A percentile compares a stretch with the other conserved stretches of the same genome.
Conservation (phyloP, 768 basidiomycete species). For the Punctularia strigosozonata region DNA sequence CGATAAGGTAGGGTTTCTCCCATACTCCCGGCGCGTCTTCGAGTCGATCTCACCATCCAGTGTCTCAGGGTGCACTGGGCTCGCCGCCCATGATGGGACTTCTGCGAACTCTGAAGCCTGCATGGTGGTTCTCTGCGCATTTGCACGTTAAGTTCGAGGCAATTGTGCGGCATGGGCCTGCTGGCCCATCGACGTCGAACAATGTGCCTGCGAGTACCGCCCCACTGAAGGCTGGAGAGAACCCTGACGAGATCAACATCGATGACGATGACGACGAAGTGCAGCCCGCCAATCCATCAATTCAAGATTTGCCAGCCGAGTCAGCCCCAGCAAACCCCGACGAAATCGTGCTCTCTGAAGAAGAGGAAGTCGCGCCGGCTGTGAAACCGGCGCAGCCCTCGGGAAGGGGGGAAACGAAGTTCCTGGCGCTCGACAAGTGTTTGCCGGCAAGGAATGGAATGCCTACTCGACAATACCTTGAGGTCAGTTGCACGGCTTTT, state of each 20-base stretch:
- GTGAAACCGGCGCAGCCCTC: slow-evolving; percentile 10
- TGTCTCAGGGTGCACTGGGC: slow-evolving; percentile 66
- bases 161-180: slow-evolving; percentile 30
- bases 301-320: neutral
- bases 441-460: slow-evolving; percentile 45
- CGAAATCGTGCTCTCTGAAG: slow-evolving; percentile 36
- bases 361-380: slow-evolving; percentile 29
- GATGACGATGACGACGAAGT: slow-evolving; percentile 28
- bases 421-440: slow-evolving; percentile 89
- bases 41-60: no score
- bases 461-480: slow-evolving; percentile 59
- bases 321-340: slow-evolving; percentile 28
- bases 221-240: slow-evolving; percentile 4
- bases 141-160: slow-evolving; percentile 84
- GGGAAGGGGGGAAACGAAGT: slow-evolving; percentile 40
- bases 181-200: neutral
- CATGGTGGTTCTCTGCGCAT: slow-evolving; percentile 92
- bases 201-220: neutral
- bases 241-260: slow-evolving; percentile 30
- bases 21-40: no score
- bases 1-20: no score
- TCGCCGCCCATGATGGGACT: slow-evolving; percentile 81
- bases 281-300: neutral
- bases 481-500: slow-evolving; percentile 33
- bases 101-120: slow-evolving; percentile 56